Conservation (phyloP, 768 basidiomycete genomes). For the Rhizopogon rudus region DNA sequence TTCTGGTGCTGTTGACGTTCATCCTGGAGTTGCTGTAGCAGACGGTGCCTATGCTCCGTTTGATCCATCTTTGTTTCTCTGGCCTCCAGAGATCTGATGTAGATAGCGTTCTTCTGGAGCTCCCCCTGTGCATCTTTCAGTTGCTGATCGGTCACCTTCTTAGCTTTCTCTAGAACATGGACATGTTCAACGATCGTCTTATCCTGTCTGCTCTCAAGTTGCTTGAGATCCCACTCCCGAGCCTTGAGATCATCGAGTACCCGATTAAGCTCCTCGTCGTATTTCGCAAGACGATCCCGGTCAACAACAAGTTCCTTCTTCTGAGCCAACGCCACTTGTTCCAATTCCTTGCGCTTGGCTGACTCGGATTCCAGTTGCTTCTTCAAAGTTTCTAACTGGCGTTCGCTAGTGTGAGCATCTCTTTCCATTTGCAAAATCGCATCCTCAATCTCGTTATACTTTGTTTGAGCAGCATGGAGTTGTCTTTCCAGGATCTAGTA, state of each 20-base stretch:
- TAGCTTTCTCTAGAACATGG: slow-evolving; percentile 93
- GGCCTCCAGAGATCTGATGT: slow-evolving; percentile 80
- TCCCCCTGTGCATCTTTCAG: slow-evolving; percentile 78
- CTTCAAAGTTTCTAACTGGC: slow-evolving; percentile 64
- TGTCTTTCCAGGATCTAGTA: slow-evolving; percentile 72
- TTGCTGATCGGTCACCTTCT: slow-evolving; percentile 89
- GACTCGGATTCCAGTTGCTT: slow-evolving; percentile 75
- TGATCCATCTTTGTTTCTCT: slow-evolving; percentile 72
- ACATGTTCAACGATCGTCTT: slow-evolving; percentile 99
- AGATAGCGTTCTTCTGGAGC: slow-evolving; percentile 63
- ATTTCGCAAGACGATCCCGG: slow-evolving; percentile 65
- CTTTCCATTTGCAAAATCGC: slow-evolving; percentile 78
- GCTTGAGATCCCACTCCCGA: slow-evolving; percentile 82
- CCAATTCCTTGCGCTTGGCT: slow-evolving; percentile 68
- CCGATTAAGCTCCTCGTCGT: slow-evolving; percentile 78
- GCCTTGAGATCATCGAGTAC: slow-evolving; percentile 74
- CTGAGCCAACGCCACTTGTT: slow-evolving; percentile 55
- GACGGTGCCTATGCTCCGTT: slow-evolving; percentile 55
- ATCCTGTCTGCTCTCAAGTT: slow-evolving; percentile 83
- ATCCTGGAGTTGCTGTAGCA: slow-evolving; percentile 75
- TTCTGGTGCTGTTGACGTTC: slow-evolving; percentile 76
- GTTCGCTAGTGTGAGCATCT: slow-evolving; percentile 68
- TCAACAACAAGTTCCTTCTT: slow-evolving; percentile 66
- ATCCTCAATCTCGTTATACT: slow-evolving; percentile 87
- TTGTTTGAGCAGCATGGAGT: slow-evolving; percentile 62